Evolutionary conservation across 208 protist genomes (phyloP), one percentile per base, ranked within the genome.

Genomic region (Trypanosoma brucei): DNA sequence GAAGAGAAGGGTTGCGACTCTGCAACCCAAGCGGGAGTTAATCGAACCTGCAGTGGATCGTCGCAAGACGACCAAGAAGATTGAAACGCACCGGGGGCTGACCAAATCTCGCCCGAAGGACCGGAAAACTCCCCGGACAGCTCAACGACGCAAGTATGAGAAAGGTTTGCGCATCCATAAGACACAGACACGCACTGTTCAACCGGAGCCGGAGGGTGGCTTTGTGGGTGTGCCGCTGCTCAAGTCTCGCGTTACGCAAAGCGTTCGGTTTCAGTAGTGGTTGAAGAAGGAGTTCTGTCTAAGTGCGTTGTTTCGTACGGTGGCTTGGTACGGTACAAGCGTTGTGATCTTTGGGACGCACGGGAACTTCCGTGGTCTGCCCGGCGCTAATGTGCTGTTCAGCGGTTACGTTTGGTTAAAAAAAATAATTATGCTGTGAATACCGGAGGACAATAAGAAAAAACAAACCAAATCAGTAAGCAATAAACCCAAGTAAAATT

Each of bases 91-190:
- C 74, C 79, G 90, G 33, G 89, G 89, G 34, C 86, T 95, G 65
- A 95, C 89, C 7, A 89, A 86, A 78, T 55, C 89, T 7, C 81
- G 90, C 2, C 90, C 90, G 52, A 92, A 92, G 75, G 90, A 95
- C 56, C 83, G 90, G 67, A 95, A 95, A 74, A 95, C 82, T 22
- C 90, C 90, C 2, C 84, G 90, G 46, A 81, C 92, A 9, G 86
- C 86, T 33, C 90, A 93, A 72, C 79, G 90, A 30, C 81, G 84
- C 65, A 95, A 95, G 79, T 93, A 93, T 63, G 84, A 93, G 70
- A 82, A 83, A 30, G 84, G 86, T 39, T 75, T 93, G 69, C 86
- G 79, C 39, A 81, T 92, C 30, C 86, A 93, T 69, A 93, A 93
- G 81, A 74, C 86, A 8, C 86, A 95, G 66, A 77, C 75, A 7